Evolutionary conservation across 257 asterid species (phyloP).

Genomic region (Fraxinus cuspidata): DNA sequence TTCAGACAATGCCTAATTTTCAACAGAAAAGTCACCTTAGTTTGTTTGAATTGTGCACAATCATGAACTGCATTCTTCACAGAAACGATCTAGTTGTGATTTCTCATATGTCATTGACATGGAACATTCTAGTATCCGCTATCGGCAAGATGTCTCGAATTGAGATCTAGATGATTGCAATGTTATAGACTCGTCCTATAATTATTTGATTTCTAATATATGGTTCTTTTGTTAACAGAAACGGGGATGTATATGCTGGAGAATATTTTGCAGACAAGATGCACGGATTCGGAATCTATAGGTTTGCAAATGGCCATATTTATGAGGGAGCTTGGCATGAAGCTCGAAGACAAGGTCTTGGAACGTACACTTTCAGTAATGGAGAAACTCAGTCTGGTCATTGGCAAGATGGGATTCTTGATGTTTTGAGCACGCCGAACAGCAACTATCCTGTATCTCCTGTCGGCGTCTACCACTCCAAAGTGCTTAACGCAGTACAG

Average conservation of each 20-base stretch:
- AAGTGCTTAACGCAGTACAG: slow-evolving; percentile 53
- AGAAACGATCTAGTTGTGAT: too few species aligned
- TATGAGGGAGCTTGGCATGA: slow-evolving; percentile 63
- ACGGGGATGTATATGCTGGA: slow-evolving; percentile 49
- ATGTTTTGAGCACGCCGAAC: slow-evolving; percentile 45
- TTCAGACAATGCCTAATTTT: too few species aligned
- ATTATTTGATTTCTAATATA: too few species aligned
- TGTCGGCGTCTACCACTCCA: slow-evolving; percentile 43
- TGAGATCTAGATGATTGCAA: background rate
- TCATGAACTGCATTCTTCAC: too few species aligned
- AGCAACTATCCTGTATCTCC: slow-evolving; percentile 33
- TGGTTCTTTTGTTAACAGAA: slow-evolving; percentile 27
- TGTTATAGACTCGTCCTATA: too few species aligned
- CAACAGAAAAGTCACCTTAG: too few species aligned
- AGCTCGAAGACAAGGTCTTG: slow-evolving; percentile 50
- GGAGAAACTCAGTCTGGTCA: slow-evolving; percentile 49
- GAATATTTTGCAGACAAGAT: slow-evolving; percentile 55
- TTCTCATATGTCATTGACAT: too few species aligned
- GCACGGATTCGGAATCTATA: slow-evolving; percentile 54
- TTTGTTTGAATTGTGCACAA: too few species aligned
- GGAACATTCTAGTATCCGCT: too few species aligned
- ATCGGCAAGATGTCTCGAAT: too few species aligned
- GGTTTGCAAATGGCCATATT: slow-evolving; percentile 47
- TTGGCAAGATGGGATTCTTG: slow-evolving; percentile 48
- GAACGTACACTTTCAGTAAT: slow-evolving; percentile 43